These are phyloP conservation scores for Phytophthora sp. DNA, from an alignment of 352 stramenopile genomes.

Conservation along the genomic window DNA sequence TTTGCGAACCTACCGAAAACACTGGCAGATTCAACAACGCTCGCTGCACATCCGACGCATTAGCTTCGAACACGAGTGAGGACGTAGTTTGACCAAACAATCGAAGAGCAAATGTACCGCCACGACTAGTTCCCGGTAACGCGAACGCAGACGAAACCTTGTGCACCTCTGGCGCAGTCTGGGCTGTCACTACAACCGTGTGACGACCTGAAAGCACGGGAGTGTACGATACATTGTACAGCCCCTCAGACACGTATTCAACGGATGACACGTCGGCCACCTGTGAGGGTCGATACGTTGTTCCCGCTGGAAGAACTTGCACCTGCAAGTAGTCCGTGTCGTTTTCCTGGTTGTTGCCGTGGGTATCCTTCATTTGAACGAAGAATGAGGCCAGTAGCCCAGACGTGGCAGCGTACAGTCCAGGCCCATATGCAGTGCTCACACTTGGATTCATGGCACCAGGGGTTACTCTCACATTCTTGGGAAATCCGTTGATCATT, in stretches of 20 bases:
- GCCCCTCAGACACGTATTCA: slow-evolving; percentile 64
- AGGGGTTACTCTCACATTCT: slow-evolving; percentile 57
- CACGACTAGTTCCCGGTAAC: slow-evolving; percentile 53
- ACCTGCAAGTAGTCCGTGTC: slow-evolving; percentile 42
- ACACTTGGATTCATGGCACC: slow-evolving; percentile 73
- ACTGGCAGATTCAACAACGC: slow-evolving; percentile 70
- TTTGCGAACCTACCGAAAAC: slow-evolving; percentile 26
- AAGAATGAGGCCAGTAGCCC: slow-evolving; percentile 64
- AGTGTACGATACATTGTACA: slow-evolving; percentile 88
- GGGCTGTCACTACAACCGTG: slow-evolving; percentile 85
- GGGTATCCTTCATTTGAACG: slow-evolving; percentile 84
- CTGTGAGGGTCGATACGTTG: slow-evolving; percentile 28
- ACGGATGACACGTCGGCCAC: slow-evolving; percentile 47
- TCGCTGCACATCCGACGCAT: slow-evolving; percentile 62
- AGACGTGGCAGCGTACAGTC: slow-evolving; percentile 62
- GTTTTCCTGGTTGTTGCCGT: slow-evolving; percentile 76
- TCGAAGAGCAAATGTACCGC: slow-evolving; percentile 84
- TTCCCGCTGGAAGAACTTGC: slow-evolving; percentile 53
- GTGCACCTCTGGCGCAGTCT: slow-evolving; percentile 84
- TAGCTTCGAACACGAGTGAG: slow-evolving; percentile 83
- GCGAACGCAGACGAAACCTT: slow-evolving; percentile 81
- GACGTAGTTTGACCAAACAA: slow-evolving; percentile 68
- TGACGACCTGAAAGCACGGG: slow-evolving; percentile 85
- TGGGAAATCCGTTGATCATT: slow-evolving; percentile 72
- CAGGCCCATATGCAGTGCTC: slow-evolving; percentile 68